Conservation (phyloP, 192 early-diverging fungal species). For the Coemansia erecta region DNA sequence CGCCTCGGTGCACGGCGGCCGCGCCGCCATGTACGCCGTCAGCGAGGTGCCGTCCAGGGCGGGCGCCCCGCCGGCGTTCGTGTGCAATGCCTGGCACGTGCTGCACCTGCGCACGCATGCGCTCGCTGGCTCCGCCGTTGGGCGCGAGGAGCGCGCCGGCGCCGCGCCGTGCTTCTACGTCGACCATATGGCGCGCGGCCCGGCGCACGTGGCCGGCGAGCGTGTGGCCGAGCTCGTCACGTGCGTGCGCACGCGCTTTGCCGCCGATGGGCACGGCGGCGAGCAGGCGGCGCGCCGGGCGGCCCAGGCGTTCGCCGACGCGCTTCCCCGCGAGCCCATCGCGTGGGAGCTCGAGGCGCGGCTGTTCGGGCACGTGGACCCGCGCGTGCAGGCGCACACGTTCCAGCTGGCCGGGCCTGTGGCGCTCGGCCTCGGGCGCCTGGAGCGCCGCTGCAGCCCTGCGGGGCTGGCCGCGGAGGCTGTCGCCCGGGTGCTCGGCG, state of each 20-base stretch:
- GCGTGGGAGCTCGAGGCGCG: conserved; percentile 34
- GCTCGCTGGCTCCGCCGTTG: no score
- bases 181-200: neutral
- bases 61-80: neutral
- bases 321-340: neutral
- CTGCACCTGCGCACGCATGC: conserved; percentile 21
- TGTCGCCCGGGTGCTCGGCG: conserved; percentile 7
- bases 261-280: neutral
- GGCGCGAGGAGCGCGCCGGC: neutral
- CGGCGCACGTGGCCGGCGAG: neutral
- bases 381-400: conserved; percentile 8
- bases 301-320: conserved; percentile 11
- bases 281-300: conserved; percentile 4
- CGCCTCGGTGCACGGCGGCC: conserved; percentile 17
- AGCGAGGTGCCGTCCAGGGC: conserved; percentile 5
- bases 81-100: conserved; percentile 29
- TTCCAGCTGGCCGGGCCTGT: conserved; percentile 22
- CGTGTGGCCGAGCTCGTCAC: neutral
- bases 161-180: conserved; percentile 8
- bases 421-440: neutral
- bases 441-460: conserved; percentile 4
- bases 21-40: conserved; percentile 25
- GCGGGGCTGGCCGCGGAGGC: neutral
- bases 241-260: conserved; percentile 1
- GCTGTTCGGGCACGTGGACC: conserved; percentile 11